Percentiles rank a stretch among this genome's conserved stretches.
Conservation (phyloP, 2,329 filamentous ascomycete species). For the Colletotrichum kahawae region DNA sequence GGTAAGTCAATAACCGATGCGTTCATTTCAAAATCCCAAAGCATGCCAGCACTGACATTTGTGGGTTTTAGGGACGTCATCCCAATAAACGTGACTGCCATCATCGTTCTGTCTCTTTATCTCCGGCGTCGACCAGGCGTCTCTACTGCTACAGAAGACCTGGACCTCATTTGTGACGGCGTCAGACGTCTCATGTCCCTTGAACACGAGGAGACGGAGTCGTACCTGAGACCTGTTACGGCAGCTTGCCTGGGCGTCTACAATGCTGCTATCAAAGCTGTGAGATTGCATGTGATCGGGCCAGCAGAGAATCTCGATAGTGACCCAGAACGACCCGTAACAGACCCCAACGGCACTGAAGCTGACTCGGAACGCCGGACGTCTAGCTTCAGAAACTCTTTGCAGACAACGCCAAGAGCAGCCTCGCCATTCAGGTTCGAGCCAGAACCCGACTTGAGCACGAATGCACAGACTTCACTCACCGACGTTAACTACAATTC, state of each 20-base stretch:
- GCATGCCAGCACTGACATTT: background rate
- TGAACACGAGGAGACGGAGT: background rate
- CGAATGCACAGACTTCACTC: rapidly evolving
- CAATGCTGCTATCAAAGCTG: background rate
- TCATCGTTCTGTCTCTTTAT: background rate
- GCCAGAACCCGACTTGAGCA: background rate
- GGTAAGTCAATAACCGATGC: background rate
- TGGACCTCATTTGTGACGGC: background rate
- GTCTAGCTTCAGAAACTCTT: background rate
- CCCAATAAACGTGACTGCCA: background rate
- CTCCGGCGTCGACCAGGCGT: background rate
- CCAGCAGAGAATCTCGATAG: background rate
- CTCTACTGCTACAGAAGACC: background rate
- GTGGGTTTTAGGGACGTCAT: background rate
- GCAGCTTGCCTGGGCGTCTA: background rate
- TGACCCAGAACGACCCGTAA: background rate
- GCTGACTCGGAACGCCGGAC: background rate
- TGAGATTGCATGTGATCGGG: rapidly evolving
- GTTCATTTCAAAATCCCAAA: rapidly evolving
- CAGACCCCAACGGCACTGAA: background rate
- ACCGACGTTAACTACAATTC: background rate
- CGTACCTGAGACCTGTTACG: background rate
- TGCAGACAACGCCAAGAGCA: background rate
- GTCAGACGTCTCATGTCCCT: background rate
- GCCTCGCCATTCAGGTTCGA: background rate